Conservation (phyloP, 1,139 yeast genomes). For the Sugiyamaella neomexicana region DNA sequence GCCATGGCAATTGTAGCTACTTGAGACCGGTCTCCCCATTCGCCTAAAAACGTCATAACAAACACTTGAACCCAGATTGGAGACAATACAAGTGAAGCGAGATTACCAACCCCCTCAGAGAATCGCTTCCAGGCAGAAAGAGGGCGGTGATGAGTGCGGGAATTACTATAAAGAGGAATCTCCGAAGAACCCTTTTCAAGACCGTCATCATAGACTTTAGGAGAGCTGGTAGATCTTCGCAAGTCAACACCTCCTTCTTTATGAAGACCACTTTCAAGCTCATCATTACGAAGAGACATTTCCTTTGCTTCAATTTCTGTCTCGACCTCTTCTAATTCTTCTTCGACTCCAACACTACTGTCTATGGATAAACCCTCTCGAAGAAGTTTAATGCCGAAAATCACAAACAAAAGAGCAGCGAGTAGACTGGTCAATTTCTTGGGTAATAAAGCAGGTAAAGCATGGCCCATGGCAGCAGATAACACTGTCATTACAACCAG, state of each 20-base stretch:
- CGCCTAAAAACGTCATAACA: slow-evolving; percentile 94
- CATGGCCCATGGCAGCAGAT: slow-evolving; percentile 89
- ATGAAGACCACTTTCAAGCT: slow-evolving; percentile 57
- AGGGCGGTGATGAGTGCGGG: slow-evolving; percentile 26
- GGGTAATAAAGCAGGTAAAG: slow-evolving; percentile 81
- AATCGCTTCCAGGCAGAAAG: slow-evolving; percentile 28
- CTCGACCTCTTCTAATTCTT: slow-evolving; percentile 95
- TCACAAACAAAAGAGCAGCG: slow-evolving; percentile 77
- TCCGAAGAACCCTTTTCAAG: slow-evolving; percentile 33
- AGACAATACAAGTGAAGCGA: slow-evolving; percentile 66
- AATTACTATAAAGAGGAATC: slow-evolving; percentile 31
- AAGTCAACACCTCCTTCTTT: slow-evolving; percentile 30
- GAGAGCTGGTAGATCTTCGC: slow-evolving; percentile 34
- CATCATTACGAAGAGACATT: slow-evolving; percentile 52
- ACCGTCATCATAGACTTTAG: slow-evolving; percentile 38
- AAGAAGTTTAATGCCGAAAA: slow-evolving; percentile 77
- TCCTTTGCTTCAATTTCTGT: slow-evolving; percentile 78
- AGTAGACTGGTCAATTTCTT: slow-evolving; percentile 74
- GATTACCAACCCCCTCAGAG: slow-evolving; percentile 46
- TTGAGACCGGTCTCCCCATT: slow-evolving; percentile 99
- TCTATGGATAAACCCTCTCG: slow-evolving; percentile 84
- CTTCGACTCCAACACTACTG: slow-evolving; percentile 81
- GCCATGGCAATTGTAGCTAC: slow-evolving; percentile 99
- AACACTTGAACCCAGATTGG: slow-evolving; percentile 95
- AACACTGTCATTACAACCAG: slow-evolving; percentile 86